Evolutionary conservation across 352 stramenopile genomes (phyloP).

Genomic region (Phytophthora ramorum): DNA sequence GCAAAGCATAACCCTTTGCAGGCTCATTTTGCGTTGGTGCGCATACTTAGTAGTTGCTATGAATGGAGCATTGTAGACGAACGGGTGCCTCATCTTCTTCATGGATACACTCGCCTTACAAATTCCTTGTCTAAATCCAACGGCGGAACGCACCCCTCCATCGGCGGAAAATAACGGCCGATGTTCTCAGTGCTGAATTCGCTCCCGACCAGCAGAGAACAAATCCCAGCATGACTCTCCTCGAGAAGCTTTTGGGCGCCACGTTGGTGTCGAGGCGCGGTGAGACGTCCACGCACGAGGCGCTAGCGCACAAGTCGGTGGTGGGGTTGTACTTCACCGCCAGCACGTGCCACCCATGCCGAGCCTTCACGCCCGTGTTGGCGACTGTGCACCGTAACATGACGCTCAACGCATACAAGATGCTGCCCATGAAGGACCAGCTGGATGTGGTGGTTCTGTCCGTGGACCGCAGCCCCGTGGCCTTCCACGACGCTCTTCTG

Average conservation of each 20-base stretch:
- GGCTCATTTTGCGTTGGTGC: no score
- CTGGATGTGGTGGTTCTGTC: constrained; percentile 73
- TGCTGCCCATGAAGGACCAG: constrained; percentile 60
- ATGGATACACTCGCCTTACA: constrained; percentile 16
- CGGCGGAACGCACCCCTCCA: constrained; percentile 33
- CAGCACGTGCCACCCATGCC: constrained; percentile 63
- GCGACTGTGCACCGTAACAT: constrained; percentile 72
- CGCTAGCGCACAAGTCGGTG: constrained; percentile 59
- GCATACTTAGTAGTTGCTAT: neutral
- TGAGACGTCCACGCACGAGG: constrained; percentile 54
- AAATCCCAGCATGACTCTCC: constrained; percentile 48
- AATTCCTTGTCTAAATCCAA: constrained; percentile 25
- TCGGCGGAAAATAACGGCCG: constrained; percentile 42
- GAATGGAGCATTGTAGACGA: neutral
- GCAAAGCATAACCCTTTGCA: constrained; percentile 1
- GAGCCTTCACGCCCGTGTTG: constrained; percentile 69
- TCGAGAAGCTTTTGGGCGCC: constrained; percentile 62
- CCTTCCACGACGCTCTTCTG: constrained; percentile 63
- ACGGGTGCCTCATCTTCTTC: neutral
- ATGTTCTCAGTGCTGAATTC: constrained; percentile 16
- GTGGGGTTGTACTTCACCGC: constrained; percentile 75
- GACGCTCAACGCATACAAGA: constrained; percentile 62
- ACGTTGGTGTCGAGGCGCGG: constrained; percentile 63
- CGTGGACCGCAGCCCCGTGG: constrained; percentile 58
- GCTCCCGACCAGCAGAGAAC: constrained; percentile 6